A percentile compares a stretch with the other conserved stretches of the same genome.
Evolutionary conservation across 495 filamentous ascomycete genomes (phyloP).

Genomic region (Xylaria palmicola): DNA sequence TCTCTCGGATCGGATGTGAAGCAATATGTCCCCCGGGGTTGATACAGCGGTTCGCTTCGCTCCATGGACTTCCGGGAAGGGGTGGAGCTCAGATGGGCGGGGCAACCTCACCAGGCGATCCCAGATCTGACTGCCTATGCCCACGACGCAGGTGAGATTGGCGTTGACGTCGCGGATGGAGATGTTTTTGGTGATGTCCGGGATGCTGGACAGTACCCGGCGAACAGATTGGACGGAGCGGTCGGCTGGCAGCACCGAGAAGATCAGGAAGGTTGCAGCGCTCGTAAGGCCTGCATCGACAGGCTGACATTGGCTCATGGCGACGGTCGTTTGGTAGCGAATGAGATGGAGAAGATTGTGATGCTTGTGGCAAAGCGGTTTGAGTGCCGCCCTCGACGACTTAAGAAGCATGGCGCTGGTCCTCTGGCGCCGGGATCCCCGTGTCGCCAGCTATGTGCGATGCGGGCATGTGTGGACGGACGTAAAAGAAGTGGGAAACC

Average conservation of each 20-base stretch:
- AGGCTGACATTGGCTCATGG: slow-evolving; percentile 30
- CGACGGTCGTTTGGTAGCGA: slow-evolving; percentile 6
- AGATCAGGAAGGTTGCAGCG: slow-evolving; percentile 52
- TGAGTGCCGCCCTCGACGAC: background rate
- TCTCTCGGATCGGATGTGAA: slow-evolving; percentile 58
- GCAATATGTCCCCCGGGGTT: slow-evolving; percentile 55
- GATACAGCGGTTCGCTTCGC: slow-evolving; percentile 46
- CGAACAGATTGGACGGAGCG: slow-evolving; percentile 39
- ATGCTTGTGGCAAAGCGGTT: background rate
- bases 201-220: slow-evolving; percentile 44
- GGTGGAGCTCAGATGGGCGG: slow-evolving; percentile 51
- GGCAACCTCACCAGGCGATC: slow-evolving; percentile 44
- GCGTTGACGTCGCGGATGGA: slow-evolving; percentile 50
- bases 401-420: slow-evolving; percentile 3
- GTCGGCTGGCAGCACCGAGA: slow-evolving; percentile 33
- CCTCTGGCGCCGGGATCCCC: background rate
- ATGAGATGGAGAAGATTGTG: background rate
- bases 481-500: too few relatives aligned
- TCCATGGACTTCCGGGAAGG: slow-evolving; percentile 49
- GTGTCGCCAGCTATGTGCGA: background rate
- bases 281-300: slow-evolving; percentile 49
- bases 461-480: too few relatives aligned
- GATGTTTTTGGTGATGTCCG: slow-evolving; percentile 53
- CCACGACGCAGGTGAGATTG: slow-evolving; percentile 53
- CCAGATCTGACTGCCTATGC: slow-evolving; percentile 54